Evolutionary conservation across 169 alveolate genomes (phyloP), one percentile per base, ranked within the genome.

Genomic region (Babesia ovis): DNA sequence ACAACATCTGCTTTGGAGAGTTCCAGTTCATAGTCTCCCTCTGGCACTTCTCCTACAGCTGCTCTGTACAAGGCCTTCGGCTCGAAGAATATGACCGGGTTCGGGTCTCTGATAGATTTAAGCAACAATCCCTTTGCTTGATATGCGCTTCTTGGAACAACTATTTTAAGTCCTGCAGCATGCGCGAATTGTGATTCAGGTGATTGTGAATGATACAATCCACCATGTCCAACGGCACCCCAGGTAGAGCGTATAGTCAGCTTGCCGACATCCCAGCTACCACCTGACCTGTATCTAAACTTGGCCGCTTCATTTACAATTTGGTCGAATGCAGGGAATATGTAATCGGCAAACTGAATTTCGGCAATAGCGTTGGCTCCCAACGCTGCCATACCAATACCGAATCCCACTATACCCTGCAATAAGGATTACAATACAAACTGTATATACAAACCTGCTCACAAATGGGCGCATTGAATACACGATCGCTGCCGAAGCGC

Each of bases 221-320:
- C 98, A 18, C 99, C 99, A 83, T 97, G 99, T 5, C 98, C 99
- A 25, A 97, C 99, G 20, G 98, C 98, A 29, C 98, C 98, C 92
- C 96, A 95, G 0, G 99, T 93, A 16, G 98, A 86, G 54, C 99
- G 88, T 58, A 97, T 84, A 42, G 97, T 94, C 46, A 95, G 83
- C 56, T 89, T 86, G 23, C 99, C 99, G 56, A 95, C 95, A 79
- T 96, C 92, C 86, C 95, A 95, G 70, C 91, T 87, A 50, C 95
- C 92, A 11, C 98, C 98, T 35, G 98, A 86, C 75, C 98, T 83
- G 85, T 95, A 95, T 70, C 98, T 85, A 79, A 73, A 93, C 90
- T 96, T 97, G 29, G 99, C 99, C 27, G 98, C 98, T 84, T 97
- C 99, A 71, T 97, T 97, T 32, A 95, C 98, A 45, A 97, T 92